Evolutionary conservation across 2,329 filamentous ascomycete species (phyloP).

Genomic region (Aspergillus sp.): DNA sequence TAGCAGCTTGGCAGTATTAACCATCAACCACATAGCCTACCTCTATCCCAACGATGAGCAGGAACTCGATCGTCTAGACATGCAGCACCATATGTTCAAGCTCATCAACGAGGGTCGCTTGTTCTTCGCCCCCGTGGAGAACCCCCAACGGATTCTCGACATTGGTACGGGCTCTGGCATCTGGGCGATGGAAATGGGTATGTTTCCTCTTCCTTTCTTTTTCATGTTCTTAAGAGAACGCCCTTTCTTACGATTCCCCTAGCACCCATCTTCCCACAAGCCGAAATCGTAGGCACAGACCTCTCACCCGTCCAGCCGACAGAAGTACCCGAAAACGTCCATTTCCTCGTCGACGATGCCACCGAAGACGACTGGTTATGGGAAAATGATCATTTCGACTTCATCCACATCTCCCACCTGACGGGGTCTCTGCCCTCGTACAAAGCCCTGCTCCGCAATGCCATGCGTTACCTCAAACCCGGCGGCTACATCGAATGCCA

Average conservation of each 20-base stretch:
- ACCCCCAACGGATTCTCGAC: conserved; percentile 48
- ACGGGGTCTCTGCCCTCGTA: conserved; percentile 54
- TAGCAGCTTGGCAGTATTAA: conserved; percentile 7
- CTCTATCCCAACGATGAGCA: conserved; percentile 48
- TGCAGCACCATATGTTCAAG: conserved; percentile 50
- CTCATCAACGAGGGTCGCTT: conserved; percentile 40
- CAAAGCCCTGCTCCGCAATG: conserved; percentile 47
- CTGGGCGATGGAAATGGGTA: conserved; percentile 63
- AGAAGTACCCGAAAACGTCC: conserved; percentile 63
- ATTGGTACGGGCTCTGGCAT: conserved; percentile 57
- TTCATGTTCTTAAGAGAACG: conserved; percentile 7
- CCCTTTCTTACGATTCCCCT: conserved; percentile 15
- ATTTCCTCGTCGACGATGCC: conserved; percentile 66
- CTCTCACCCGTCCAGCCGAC: conserved; percentile 61
- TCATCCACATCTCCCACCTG: conserved; percentile 55
- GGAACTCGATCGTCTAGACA: conserved; percentile 50
- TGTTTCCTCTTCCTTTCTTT: conserved; percentile 7
- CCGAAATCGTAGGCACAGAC: conserved; percentile 57
- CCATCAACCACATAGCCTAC: conserved; percentile 25
- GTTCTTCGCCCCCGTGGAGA: conserved; percentile 41
- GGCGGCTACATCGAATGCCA: conserved; percentile 47
- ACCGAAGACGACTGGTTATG: conserved; percentile 55
- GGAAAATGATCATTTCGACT: conserved; percentile 47
- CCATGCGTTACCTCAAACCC: conserved; percentile 48
- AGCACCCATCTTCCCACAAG: conserved; percentile 46